phyloP scores from a whole-genome alignment of 176 grass and related monocot species.

The Bolboschoenus planiculmis region DNA sequence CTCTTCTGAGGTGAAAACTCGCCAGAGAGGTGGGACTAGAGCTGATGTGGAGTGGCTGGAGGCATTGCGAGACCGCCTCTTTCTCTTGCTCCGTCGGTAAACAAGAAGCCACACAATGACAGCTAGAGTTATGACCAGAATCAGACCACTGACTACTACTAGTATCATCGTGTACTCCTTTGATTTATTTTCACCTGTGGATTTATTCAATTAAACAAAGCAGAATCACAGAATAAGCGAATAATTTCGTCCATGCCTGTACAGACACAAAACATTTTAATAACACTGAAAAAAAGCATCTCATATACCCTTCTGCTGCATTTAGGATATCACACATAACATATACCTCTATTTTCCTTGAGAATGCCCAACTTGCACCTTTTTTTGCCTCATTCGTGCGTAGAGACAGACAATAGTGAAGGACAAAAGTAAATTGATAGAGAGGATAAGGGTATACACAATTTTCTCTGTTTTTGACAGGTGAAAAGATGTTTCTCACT shows the following conservation, averaged over 20 bases:
- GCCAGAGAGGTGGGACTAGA: slow-evolving; percentile 72
- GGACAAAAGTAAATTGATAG: background rate
- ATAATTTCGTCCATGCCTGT: background rate
- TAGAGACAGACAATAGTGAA: background rate
- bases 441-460: background rate
- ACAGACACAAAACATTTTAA: background rate
- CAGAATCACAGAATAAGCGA: background rate
- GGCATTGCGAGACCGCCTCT: slow-evolving; percentile 66
- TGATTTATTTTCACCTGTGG: slow-evolving; percentile 54
- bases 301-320: background rate
- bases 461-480: background rate
- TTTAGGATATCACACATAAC: background rate
- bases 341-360: background rate
- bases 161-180: slow-evolving; percentile 81
- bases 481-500: background rate
- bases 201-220: slow-evolving; percentile 27
- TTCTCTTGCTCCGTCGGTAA: slow-evolving; percentile 78
- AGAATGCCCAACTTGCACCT: background rate
- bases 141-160: slow-evolving; percentile 67
- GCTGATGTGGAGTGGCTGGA: slow-evolving; percentile 56
- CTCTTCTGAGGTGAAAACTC: slow-evolving; percentile 84
- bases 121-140: slow-evolving; percentile 61
- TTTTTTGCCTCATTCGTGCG: background rate
- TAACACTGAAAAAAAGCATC: background rate
- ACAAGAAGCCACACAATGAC: slow-evolving; percentile 88